phyloP scores from a whole-genome alignment of 1,284 basidiomycete species.

The Moesziomyces sp. region DNA sequence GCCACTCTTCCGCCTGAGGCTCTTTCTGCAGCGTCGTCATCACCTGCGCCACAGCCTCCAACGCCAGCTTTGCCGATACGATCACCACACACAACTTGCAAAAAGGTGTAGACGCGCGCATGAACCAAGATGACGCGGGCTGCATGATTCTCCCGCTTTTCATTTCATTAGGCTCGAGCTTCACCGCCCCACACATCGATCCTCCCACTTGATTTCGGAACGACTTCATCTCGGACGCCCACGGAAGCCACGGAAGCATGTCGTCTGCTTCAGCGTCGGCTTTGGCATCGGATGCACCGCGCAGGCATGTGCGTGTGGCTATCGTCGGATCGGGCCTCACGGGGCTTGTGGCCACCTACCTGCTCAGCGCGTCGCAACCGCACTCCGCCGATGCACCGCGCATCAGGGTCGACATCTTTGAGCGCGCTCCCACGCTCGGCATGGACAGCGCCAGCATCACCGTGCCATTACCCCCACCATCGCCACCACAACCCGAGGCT shows the following conservation, averaged over 20 bases:
- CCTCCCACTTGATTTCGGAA: not conserved
- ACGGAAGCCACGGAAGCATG: not conserved
- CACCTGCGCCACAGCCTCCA: not conserved
- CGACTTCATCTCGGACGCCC: not conserved
- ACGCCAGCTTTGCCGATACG: too few relatives aligned
- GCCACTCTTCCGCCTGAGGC: too few relatives aligned
- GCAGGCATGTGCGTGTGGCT: conserved; percentile 71
- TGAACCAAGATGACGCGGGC: not conserved
- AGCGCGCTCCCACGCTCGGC: conserved; percentile 54
- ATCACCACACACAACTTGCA: too few relatives aligned
- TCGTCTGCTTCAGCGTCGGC: not conserved
- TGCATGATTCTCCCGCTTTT: not conserved
- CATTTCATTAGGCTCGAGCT: not conserved
- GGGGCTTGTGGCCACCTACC: conserved; percentile 86
- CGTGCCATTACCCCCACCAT: conserved; percentile 23
- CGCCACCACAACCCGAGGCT: not conserved
- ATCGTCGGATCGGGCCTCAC: conserved; percentile 89
- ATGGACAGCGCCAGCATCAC: conserved; percentile 63
- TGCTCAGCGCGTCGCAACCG: conserved; percentile 73
- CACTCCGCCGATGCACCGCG: not conserved
- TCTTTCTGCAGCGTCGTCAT: not conserved
- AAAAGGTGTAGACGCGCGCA: too few relatives aligned
- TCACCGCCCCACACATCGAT: too few relatives aligned
- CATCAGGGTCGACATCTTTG: conserved; percentile 53
- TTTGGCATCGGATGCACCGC: not conserved